Conservation (phyloP, 371 early-diverging fungal species). For the Lichtheimia corymbifera region DNA sequence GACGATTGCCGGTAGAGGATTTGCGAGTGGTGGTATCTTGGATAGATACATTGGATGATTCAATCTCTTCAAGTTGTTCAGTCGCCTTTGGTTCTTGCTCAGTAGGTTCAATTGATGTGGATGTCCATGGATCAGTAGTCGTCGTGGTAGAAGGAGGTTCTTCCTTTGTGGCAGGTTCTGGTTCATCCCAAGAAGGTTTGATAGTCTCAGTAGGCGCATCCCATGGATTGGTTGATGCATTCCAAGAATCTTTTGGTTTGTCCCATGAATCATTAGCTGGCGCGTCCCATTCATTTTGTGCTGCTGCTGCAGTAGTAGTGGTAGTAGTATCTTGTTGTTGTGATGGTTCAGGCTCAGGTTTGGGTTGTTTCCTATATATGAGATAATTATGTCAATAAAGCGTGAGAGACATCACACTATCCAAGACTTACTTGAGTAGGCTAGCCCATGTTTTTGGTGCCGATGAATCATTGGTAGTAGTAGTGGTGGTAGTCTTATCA, state of each 20-base stretch:
- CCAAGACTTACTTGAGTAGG: constrained; percentile 64
- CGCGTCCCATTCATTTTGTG: constrained; percentile 16
- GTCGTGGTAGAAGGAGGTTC: background rate
- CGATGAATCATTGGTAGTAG: constrained; percentile 31
- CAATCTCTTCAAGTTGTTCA: constrained; percentile 1
- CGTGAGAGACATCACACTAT: background rate
- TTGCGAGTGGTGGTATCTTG: background rate
- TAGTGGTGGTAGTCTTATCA: background rate
- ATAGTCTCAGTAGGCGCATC: constrained; percentile 10
- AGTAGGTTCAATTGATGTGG: background rate
- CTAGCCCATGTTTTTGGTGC: constrained; percentile 71
- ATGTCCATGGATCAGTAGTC: background rate
- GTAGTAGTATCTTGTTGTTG: constrained; percentile 11
- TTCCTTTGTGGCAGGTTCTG: constrained; percentile 5
- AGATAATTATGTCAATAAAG: constrained; percentile 1
- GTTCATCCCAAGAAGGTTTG: constrained; percentile 6
- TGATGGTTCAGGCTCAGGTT: constrained; percentile 43
- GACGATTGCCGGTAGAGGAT: constrained; percentile 28
- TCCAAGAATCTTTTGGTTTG: constrained; percentile 18
- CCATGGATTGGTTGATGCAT: constrained; percentile 2
- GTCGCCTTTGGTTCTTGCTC: background rate
- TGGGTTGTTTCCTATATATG: constrained; percentile 34
- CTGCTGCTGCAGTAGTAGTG: background rate
- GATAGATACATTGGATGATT: background rate
- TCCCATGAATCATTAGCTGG: constrained; percentile 12